These are phyloP conservation scores for Phytophthora pinifolia DNA, from an alignment of 352 stramenopile species.

Conservation along the genomic window DNA sequence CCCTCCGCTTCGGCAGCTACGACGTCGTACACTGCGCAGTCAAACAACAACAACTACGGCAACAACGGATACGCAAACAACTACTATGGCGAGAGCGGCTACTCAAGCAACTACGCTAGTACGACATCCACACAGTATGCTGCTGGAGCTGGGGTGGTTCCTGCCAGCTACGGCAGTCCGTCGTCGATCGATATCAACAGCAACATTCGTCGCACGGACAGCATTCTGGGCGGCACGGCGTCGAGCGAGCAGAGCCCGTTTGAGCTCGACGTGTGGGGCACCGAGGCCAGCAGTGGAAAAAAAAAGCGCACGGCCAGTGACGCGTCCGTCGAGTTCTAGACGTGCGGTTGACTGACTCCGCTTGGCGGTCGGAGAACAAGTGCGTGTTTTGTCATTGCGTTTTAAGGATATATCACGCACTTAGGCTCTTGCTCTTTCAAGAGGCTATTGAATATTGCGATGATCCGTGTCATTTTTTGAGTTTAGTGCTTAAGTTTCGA, in stretches of 20 bases:
- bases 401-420: conserved; percentile 14
- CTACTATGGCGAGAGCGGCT: conserved; percentile 15
- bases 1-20: conserved; percentile 20
- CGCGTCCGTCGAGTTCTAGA: conserved; percentile 66
- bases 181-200: conserved; percentile 33
- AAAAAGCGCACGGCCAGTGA: conserved; percentile 51
- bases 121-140: conserved; percentile 29
- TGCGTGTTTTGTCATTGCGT: conserved; percentile 28
- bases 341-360: too few relatives aligned
- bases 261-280: conserved; percentile 54
- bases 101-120: conserved; percentile 17
- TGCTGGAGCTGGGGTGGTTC: conserved; percentile 15
- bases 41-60: conserved; percentile 17
- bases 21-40: conserved; percentile 32
- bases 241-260: conserved; percentile 27
- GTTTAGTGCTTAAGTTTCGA: conserved; percentile 9
- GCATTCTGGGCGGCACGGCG: conserved; percentile 39
- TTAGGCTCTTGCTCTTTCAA: conserved; percentile 2
- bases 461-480: conserved; percentile 20
- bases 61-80: conserved; percentile 6
- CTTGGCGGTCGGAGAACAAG: conserved; percentile 7
- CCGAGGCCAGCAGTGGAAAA: conserved; percentile 23
- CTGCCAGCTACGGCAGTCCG: conserved; percentile 49
- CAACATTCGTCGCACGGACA: conserved; percentile 36
- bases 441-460: conserved; percentile 16